Conservation (phyloP, 2,329 filamentous ascomycete species). For the Fusarium dlaminii region DNA sequence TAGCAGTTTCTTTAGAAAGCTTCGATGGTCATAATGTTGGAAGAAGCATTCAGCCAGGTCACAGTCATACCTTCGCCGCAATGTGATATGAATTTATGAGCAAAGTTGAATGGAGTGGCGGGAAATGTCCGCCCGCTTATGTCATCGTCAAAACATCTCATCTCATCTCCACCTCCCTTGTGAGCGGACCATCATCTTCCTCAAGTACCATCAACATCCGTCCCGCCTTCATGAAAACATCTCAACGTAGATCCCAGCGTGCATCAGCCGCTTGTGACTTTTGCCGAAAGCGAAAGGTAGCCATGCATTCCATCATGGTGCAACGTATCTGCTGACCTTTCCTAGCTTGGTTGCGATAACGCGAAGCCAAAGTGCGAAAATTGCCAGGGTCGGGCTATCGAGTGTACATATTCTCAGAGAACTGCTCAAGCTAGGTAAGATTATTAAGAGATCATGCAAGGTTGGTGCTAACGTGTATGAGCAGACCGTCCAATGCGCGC, state of each 20-base stretch:
- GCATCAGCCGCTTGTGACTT: constrained; percentile 32
- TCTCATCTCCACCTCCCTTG: background rate
- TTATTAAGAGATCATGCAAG: fast-evolving
- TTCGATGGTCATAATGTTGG: no score
- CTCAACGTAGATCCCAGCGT: background rate
- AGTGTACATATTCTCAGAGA: constrained; percentile 29
- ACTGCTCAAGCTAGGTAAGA: constrained; percentile 6
- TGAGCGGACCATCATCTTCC: background rate
- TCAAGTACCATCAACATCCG: background rate
- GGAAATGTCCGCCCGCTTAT: background rate
- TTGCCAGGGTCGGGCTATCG: constrained; percentile 1
- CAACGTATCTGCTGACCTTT: fast-evolving
- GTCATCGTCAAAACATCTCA: background rate
- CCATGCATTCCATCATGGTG: fast-evolving
- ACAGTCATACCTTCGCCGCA: no score
- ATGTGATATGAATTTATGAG: background rate
- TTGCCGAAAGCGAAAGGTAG: constrained; percentile 34
- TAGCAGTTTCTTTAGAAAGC: no score
- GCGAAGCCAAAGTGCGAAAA: constrained; percentile 29
- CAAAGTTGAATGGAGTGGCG: background rate
- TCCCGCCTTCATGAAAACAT: background rate
- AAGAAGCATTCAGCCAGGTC: no score
- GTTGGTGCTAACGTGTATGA: fast-evolving
- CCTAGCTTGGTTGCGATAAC: constrained; percentile 35
- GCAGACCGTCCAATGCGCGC: constrained; percentile 42